phyloP scores from a whole-genome alignment of 2,329 filamentous ascomycete genomes.

The Ascocoryne sarcoides region DNA sequence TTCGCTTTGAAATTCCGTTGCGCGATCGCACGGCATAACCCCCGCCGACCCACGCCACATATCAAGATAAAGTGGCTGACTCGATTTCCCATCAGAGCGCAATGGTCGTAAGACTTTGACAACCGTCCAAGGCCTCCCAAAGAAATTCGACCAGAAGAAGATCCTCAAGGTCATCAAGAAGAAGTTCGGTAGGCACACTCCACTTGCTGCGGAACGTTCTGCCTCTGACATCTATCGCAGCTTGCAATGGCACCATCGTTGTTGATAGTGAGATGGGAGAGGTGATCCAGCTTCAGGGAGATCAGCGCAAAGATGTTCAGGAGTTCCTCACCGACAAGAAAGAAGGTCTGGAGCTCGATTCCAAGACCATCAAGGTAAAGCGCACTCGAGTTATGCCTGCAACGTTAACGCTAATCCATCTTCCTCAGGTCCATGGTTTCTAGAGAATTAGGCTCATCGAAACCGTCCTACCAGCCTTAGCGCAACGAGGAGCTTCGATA shows the following conservation, averaged over 20 bases:
- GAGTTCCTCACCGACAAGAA: constrained; percentile 96
- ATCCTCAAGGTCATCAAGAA: constrained; percentile 99
- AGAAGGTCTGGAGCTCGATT: constrained; percentile 85
- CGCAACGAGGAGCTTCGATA: constrained; percentile 25
- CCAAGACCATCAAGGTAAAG: constrained; percentile 89
- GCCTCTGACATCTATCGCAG: constrained; percentile 34
- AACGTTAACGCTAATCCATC: too few species aligned
- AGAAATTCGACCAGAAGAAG: constrained; percentile 99
- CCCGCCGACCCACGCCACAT: constrained; percentile 10
- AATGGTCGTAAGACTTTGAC: constrained; percentile 99
- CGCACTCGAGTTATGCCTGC: not conserved
- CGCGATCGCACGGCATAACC: constrained; percentile 3
- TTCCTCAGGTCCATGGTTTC: constrained; percentile 51
- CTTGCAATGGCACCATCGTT: constrained; percentile 99
- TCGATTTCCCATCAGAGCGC: constrained; percentile 58
- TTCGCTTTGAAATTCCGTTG: constrained; percentile 22
- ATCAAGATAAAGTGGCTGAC: constrained; percentile 33
- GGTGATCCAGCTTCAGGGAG: constrained; percentile 98
- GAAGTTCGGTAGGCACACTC: constrained; percentile 68
- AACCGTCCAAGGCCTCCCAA: constrained; percentile 95
- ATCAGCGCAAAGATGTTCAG: constrained; percentile 97
- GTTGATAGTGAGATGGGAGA: constrained; percentile 94
- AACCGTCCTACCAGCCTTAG: constrained; percentile 26
- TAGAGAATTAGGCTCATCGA: constrained; percentile 35
- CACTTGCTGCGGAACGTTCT: not conserved